Conservation (phyloP, 2,329 filamentous ascomycete genomes). For the Orbilia blumenaviensis region DNA sequence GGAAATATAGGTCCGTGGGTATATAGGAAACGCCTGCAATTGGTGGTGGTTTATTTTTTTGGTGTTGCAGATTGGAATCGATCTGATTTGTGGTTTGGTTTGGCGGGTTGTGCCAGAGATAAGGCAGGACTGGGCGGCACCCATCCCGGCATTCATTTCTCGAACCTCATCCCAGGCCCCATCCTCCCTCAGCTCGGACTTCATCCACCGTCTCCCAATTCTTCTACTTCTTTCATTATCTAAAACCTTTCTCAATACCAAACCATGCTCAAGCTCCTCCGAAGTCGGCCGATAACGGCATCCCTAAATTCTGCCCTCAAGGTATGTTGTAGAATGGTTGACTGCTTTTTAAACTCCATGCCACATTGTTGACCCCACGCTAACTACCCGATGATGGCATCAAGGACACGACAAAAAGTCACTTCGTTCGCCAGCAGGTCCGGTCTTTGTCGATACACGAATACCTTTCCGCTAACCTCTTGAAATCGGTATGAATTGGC, state of each 20-base stretch:
- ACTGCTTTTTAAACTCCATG: conserved; percentile 15
- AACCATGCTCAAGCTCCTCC: conserved; percentile 84
- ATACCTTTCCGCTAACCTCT: conserved; percentile 92
- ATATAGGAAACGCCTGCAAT: too few relatives aligned
- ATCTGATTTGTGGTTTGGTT: background rate
- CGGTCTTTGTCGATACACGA: conserved; percentile 96
- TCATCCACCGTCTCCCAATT: conserved; percentile 54
- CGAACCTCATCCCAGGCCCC: conserved; percentile 38
- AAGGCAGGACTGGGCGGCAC: conserved; percentile 57
- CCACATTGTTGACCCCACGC: conserved; percentile 53
- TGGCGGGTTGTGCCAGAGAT: background rate
- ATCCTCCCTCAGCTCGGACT: conserved; percentile 16
- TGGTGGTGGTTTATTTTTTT: background rate
- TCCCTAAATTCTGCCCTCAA: conserved; percentile 76
- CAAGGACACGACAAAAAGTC: conserved; percentile 59
- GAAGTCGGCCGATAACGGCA: conserved; percentile 81
- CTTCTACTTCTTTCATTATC: conserved; percentile 23
- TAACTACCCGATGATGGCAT: conserved; percentile 34
- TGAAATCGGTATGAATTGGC: conserved; percentile 69
- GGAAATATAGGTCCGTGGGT: too few relatives aligned
- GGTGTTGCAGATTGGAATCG: conserved; percentile 19
- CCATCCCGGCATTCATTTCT: conserved; percentile 57
- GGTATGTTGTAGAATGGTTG: too few relatives aligned
- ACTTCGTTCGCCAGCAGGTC: conserved; percentile 75
- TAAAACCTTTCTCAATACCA: conserved; percentile 4